phyloP scores from a whole-genome alignment of 345 rosid genomes.

The Geranium brycei region DNA sequence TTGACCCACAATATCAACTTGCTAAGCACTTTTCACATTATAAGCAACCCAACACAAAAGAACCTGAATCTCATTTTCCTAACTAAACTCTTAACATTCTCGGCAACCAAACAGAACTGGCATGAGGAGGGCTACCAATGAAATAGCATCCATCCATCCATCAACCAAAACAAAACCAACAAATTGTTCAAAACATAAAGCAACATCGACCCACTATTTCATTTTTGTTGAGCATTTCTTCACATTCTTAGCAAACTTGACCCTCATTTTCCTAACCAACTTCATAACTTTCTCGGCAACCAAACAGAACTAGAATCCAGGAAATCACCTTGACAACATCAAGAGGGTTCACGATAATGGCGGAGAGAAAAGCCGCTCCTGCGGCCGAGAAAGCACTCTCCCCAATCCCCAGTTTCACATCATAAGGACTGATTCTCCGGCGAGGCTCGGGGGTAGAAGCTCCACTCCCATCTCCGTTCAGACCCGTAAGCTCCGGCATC shows the following conservation, averaged over 20 bases:
- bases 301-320: background rate
- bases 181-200: background rate
- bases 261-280: background rate
- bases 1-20: too few relatives aligned
- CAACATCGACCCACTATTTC: too few relatives aligned
- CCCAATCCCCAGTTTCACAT: conserved; percentile 38
- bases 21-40: too few relatives aligned
- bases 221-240: too few relatives aligned
- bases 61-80: too few relatives aligned
- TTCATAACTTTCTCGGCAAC: background rate
- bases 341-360: conserved; percentile 77
- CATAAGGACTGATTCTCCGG: conserved; percentile 15
- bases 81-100: too few relatives aligned
- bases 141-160: too few relatives aligned
- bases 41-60: too few relatives aligned
- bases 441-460: conserved; percentile 8
- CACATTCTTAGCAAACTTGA: background rate
- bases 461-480: conserved; percentile 13
- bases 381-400: conserved; percentile 84
- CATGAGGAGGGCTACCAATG: too few relatives aligned
- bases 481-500: conserved; percentile 12
- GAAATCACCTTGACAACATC: conserved; percentile 71
- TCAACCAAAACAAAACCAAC: background rate
- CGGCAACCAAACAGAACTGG: too few relatives aligned
- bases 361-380: conserved; percentile 84